These are phyloP conservation scores for Asterochloris erici DNA, from an alignment of 139 green algal species.

Conservation along the genomic window DNA sequence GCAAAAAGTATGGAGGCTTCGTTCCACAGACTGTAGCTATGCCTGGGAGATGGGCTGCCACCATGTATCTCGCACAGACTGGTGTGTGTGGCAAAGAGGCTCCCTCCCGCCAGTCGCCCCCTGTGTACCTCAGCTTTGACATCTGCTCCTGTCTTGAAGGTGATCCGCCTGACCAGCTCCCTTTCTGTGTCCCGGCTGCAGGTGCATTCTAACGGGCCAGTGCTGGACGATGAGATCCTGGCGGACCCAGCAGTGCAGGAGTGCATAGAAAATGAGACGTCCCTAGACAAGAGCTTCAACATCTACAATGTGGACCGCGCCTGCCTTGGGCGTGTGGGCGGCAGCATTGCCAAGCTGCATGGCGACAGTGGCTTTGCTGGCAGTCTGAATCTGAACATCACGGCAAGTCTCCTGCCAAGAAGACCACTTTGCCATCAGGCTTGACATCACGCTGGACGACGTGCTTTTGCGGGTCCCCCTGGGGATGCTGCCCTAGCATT, in stretches of 20 bases:
- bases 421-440: too few species aligned
- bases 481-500: too few species aligned
- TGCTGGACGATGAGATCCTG: slow-evolving; percentile 93
- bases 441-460: too few species aligned
- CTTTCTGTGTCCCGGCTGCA: neutral
- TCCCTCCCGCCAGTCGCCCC: neutral
- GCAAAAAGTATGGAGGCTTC: too few species aligned
- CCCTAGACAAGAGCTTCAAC: slow-evolving; percentile 46
- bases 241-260: slow-evolving; percentile 71
- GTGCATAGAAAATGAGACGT: slow-evolving; percentile 47
- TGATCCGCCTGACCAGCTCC: neutral
- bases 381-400: neutral
- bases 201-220: slow-evolving; percentile 72
- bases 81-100: too few species aligned
- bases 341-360: slow-evolving; percentile 77
- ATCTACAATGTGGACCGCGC: slow-evolving; percentile 90
- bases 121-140: neutral
- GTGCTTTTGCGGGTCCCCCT: too few species aligned
- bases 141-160: neutral
- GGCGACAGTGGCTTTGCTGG: slow-evolving; percentile 84
- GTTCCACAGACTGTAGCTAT: too few species aligned
- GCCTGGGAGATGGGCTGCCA: too few species aligned
- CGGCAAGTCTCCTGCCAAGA: too few species aligned
- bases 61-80: too few species aligned
- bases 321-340: slow-evolving; percentile 71